Conservation (phyloP, 176 grass and related monocot species). For the Avena sativa region DNA sequence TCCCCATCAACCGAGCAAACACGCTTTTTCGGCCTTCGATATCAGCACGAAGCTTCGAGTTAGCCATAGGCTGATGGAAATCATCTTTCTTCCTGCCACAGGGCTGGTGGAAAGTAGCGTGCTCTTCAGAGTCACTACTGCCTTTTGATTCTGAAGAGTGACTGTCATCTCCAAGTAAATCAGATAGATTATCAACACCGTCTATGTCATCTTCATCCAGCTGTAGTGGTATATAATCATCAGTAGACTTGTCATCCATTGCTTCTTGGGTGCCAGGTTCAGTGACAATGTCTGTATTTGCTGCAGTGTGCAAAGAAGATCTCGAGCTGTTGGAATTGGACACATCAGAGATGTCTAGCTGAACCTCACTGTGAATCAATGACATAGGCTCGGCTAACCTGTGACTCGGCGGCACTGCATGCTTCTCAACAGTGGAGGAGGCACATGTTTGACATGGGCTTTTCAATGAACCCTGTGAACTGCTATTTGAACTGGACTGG, state of each 20-base stretch:
- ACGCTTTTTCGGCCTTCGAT: conserved; percentile 52
- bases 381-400: conserved; percentile 30
- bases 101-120: conserved; percentile 11
- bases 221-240: conserved; percentile 58
- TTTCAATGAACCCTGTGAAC: conserved; percentile 55
- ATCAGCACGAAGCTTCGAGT: conserved; percentile 55
- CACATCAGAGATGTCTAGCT: conserved; percentile 45
- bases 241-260: conserved; percentile 40
- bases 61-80: conserved; percentile 28
- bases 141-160: conserved; percentile 48
- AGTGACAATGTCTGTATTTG: conserved; percentile 25
- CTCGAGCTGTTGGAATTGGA: conserved; percentile 31
- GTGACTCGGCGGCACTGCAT: conserved; percentile 10
- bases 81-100: conserved; percentile 39
- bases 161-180: conserved; percentile 40
- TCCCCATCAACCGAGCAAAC: conserved; percentile 52
- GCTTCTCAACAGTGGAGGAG: conserved; percentile 48
- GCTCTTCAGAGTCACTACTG: conserved; percentile 49
- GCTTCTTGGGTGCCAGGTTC: conserved; percentile 39
- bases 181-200: conserved; percentile 49
- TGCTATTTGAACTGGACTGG: conserved; percentile 46
- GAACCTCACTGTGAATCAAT: conserved; percentile 2
- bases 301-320: conserved; percentile 39
- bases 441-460: conserved; percentile 49
- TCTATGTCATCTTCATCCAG: conserved; percentile 40